Percentiles rank a stretch among this genome's conserved stretches.
These are phyloP conservation scores for Malus hybrid DNA, from an alignment of 331 rosid species.

Conservation along the genomic window DNA sequence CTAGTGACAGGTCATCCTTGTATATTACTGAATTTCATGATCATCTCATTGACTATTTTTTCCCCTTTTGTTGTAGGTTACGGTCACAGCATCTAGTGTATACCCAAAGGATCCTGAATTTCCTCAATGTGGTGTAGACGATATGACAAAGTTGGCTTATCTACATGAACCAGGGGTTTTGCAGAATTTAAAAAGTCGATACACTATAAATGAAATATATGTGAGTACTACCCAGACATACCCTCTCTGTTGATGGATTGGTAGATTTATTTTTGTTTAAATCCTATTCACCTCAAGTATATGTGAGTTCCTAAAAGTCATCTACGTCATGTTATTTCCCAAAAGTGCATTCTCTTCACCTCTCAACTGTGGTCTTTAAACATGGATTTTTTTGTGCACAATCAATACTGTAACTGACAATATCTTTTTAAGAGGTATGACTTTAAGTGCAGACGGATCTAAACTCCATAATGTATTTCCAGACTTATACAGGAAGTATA, in stretches of 20 bases:
- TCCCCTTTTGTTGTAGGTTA: slow-evolving; percentile 36
- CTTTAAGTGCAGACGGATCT: not conserved
- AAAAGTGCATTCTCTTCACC: not conserved
- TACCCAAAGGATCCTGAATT: slow-evolving; percentile 92
- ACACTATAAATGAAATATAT: slow-evolving; percentile 61
- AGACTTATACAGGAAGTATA: slow-evolving; percentile 57
- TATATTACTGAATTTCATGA: not conserved
- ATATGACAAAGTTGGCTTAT: slow-evolving; percentile 94
- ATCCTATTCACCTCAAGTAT: no score
- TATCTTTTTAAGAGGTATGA: not conserved
- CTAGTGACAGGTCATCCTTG: not conserved
- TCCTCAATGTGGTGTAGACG: slow-evolving; percentile 80
- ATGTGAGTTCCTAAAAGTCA: not conserved
- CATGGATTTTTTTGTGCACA: not conserved
- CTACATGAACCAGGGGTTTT: slow-evolving; percentile 93
- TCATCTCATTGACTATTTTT: not conserved
- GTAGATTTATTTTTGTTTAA: not conserved
- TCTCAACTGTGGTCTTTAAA: not conserved
- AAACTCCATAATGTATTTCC: slow-evolving; percentile 17
- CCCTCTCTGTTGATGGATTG: not conserved
- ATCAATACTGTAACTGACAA: not conserved
- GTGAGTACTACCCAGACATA: slow-evolving; percentile 33
- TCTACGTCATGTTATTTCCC: not conserved
- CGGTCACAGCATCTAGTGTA: slow-evolving; percentile 43
- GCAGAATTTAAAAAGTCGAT: slow-evolving; percentile 63